Conservation (phyloP, 441 rosid species). For the Melianthus villosus region DNA sequence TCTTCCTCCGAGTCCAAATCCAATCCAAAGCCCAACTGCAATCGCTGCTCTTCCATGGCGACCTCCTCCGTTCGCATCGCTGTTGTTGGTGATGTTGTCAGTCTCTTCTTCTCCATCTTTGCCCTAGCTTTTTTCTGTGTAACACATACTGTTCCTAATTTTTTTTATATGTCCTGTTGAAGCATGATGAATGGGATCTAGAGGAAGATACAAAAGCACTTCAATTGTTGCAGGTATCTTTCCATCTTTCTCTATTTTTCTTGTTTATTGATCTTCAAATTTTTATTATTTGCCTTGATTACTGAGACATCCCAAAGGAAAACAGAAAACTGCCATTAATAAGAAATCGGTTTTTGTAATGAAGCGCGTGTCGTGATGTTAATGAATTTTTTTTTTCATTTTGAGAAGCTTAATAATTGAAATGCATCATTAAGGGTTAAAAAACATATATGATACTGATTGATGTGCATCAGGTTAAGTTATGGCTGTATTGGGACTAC, state of each 20-base stretch:
- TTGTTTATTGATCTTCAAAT: neutral
- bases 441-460: too few species aligned
- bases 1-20: slow-evolving; percentile 1
- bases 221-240: slow-evolving; percentile 40
- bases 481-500: too few species aligned
- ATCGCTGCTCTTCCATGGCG: slow-evolving; percentile 22
- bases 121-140: neutral
- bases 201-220: slow-evolving; percentile 73
- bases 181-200: slow-evolving; percentile 70
- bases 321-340: too few species aligned
- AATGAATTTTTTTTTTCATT: too few species aligned
- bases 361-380: too few species aligned
- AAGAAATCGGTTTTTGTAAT: too few species aligned
- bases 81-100: slow-evolving; percentile 64
- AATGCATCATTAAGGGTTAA: too few species aligned
- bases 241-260: neutral
- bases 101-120: slow-evolving; percentile 2
- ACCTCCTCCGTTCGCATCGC: slow-evolving; percentile 42
- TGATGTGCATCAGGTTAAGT: too few species aligned
- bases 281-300: too few species aligned
- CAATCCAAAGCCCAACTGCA: neutral
- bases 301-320: too few species aligned
- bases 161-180: slow-evolving; percentile 5
- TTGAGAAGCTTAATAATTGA: too few species aligned
- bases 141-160: neutral